Evolutionary conservation across 1,284 basidiomycete genomes (phyloP).

Genomic region (Hymenochaete sp.): DNA sequence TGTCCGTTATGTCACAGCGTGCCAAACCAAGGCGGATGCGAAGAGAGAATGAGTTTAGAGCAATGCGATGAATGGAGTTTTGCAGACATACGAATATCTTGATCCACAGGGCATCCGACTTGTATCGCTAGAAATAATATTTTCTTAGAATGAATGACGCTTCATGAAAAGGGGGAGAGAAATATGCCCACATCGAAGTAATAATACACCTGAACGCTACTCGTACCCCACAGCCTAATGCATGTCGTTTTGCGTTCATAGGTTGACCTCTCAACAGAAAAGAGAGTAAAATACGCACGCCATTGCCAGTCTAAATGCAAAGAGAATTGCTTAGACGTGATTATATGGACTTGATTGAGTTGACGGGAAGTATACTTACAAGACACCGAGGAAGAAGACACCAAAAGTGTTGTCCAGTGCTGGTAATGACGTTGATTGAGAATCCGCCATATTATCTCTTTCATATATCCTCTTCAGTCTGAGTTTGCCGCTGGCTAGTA

Average conservation of each 20-base stretch:
- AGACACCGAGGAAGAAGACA: constrained; percentile 11
- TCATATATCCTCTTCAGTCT: no score
- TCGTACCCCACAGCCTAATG: constrained; percentile 5
- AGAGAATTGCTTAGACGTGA: background rate
- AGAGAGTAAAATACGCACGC: constrained; percentile 4
- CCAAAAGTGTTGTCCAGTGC: constrained; percentile 16
- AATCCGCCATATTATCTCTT: constrained; percentile 6
- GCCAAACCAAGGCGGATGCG: background rate
- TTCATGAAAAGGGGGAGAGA: background rate
- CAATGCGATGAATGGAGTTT: background rate
- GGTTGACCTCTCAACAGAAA: background rate
- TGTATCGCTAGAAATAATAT: constrained; percentile 5
- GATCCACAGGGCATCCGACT: constrained; percentile 10
- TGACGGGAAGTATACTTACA: constrained; percentile 8
- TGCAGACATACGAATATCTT: constrained; percentile 7
- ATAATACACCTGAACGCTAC: constrained; percentile 11
- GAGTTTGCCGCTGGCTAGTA: no score
- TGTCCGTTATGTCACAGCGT: background rate
- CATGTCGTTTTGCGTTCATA: background rate
- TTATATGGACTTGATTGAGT: background rate
- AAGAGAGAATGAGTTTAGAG: background rate
- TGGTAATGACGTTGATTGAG: background rate
- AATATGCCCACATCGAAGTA: constrained; percentile 11
- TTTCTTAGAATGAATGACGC: background rate
- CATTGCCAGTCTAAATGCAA: constrained; percentile 10